Evolutionary conservation across 805 yeast species (phyloP).

Genomic region (Debaryomyces hansenii): DNA sequence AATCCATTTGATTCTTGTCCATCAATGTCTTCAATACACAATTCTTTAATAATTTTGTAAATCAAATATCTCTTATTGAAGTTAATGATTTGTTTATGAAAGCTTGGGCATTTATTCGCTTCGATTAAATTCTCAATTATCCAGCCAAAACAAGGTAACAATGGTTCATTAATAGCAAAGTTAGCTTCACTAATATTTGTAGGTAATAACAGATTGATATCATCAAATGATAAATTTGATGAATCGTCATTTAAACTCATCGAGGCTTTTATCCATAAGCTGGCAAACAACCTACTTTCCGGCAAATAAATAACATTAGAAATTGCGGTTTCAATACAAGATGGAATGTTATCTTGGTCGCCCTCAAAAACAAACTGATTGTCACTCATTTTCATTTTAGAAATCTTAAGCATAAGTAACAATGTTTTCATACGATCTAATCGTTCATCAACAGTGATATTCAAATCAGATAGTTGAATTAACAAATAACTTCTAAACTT

Average conservation of each 20-base stretch:
- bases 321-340: constrained; percentile 80
- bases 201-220: constrained; percentile 33
- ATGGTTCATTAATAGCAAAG: constrained; percentile 40
- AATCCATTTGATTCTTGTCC: constrained; percentile 18
- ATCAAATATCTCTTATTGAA: constrained; percentile 67
- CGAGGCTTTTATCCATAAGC: constrained; percentile 68
- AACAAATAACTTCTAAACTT: constrained; percentile 65
- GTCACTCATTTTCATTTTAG: constrained; percentile 66
- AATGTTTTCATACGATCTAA: constrained; percentile 67
- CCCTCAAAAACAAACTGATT: constrained; percentile 42
- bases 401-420: constrained; percentile 62
- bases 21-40: constrained; percentile 36
- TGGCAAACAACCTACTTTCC: constrained; percentile 68
- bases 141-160: constrained; percentile 93
- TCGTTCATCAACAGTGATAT: constrained; percentile 59
- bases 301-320: constrained; percentile 76
- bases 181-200: constrained; percentile 22
- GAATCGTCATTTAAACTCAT: constrained; percentile 18
- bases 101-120: constrained; percentile 63
- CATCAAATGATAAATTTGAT: constrained; percentile 19
- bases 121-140: constrained; percentile 76
- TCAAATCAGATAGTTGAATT: constrained; percentile 62
- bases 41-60: constrained; percentile 38
- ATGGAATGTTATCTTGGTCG: constrained; percentile 52
- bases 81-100: constrained; percentile 68